A percentile compares a stretch with the other conserved stretches of the same genome.
phyloP scores from a whole-genome alignment of 2,329 filamentous ascomycete species.

The Alternaria atra region DNA sequence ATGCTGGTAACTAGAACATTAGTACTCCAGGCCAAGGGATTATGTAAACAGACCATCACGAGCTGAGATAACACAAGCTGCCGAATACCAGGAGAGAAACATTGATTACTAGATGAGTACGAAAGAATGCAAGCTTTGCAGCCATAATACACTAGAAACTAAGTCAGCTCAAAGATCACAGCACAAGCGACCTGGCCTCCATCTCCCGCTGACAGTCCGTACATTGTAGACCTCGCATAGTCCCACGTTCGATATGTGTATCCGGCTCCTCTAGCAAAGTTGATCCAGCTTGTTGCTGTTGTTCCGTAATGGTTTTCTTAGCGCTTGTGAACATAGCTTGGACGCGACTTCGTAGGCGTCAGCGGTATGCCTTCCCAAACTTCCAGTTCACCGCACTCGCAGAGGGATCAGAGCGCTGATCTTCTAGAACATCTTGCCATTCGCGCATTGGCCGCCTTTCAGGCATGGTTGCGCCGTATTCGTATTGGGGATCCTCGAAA shows the following conservation, averaged over 20 bases:
- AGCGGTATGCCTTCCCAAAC: not conserved
- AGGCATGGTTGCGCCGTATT: not conserved
- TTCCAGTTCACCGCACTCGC: not conserved
- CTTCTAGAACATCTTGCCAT: not conserved
- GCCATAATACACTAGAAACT: not conserved
- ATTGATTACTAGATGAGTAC: not conserved
- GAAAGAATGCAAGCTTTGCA: not conserved
- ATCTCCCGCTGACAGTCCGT: not conserved
- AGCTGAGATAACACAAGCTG: no score
- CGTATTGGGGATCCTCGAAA: constrained; percentile 5
- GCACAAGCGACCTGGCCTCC: not conserved
- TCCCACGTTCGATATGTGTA: not conserved
- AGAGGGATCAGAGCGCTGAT: not conserved
- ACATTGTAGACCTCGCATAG: not conserved
- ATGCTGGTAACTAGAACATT: no score
- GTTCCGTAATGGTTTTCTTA: not conserved
- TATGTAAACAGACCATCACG: no score
- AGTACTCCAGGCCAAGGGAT: no score
- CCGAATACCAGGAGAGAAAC: not conserved
- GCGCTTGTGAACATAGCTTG: not conserved
- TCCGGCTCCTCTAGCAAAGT: not conserved
- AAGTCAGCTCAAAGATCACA: not conserved
- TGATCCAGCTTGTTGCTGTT: not conserved
- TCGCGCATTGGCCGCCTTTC: not conserved
- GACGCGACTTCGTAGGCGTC: not conserved